phyloP scores from a whole-genome alignment of 345 rosid genomes.

The Atalantia buxifolia region DNA sequence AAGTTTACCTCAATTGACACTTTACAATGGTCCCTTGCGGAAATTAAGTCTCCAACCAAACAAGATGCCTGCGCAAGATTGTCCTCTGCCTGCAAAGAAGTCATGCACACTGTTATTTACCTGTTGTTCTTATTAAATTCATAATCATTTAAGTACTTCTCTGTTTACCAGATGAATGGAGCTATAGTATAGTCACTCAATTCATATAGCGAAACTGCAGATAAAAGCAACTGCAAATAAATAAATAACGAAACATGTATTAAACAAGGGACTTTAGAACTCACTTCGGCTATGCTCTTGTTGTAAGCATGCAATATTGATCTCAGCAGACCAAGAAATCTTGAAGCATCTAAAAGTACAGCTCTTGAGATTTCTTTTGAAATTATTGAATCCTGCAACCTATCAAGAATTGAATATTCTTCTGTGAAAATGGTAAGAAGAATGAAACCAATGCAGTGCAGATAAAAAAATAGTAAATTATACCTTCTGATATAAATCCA shows the following conservation, averaged over 20 bases:
- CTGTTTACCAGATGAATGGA: not conserved
- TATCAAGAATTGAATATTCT: slow-evolving; percentile 23
- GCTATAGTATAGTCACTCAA: not conserved
- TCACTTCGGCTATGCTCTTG: slow-evolving; percentile 73
- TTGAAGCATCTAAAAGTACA: slow-evolving; percentile 44
- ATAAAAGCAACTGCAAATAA: not conserved
- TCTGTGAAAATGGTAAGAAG: not conserved
- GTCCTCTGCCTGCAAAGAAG: slow-evolving; percentile 60
- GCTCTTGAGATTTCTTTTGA: slow-evolving; percentile 30
- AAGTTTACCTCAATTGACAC: slow-evolving; percentile 34
- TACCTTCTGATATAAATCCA: slow-evolving; percentile 56
- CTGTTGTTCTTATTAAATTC: not conserved
- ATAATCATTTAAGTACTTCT: not conserved
- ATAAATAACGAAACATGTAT: not conserved
- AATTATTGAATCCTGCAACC: slow-evolving; percentile 49
- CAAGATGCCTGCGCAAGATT: slow-evolving; percentile 66
- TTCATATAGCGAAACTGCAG: not conserved
- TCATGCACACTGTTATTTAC: not conserved
- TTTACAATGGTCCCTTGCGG: slow-evolving; percentile 59
- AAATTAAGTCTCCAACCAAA: slow-evolving; percentile 48
- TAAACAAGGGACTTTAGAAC: slow-evolving; percentile 17
- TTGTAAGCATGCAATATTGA: slow-evolving; percentile 58
- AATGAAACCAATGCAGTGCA: not conserved
- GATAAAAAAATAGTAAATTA: not conserved
- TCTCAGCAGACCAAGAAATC: slow-evolving; percentile 50